Conservation (phyloP, 345 rosid genomes). For the Corchorus olitorius region DNA sequence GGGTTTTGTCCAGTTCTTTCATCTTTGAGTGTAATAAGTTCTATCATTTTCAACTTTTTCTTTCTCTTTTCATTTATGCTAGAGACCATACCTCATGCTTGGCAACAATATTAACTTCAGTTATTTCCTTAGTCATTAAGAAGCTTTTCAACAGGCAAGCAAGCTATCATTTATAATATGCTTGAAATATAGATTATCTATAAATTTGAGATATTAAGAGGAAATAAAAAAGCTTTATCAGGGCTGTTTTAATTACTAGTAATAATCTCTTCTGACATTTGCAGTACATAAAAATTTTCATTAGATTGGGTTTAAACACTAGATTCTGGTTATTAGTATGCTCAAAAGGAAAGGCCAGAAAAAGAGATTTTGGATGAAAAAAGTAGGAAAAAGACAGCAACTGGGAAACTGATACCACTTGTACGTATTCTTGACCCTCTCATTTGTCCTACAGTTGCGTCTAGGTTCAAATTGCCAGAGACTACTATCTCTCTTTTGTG, state of each 20-base stretch:
- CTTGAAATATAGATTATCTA: no score
- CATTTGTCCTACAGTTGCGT: constrained; percentile 4
- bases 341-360: background rate
- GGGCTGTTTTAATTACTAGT: no score
- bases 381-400: background rate
- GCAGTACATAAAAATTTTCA: no score
- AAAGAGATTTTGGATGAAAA: background rate
- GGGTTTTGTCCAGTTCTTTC: background rate
- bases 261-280: background rate
- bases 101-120: no score
- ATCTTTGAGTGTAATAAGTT: no score
- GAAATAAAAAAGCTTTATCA: no score
- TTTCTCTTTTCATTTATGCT: background rate
- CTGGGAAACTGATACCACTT: background rate
- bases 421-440: background rate
- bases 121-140: no score
- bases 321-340: background rate
- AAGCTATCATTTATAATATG: no score
- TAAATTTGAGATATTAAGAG: no score
- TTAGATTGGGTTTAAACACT: background rate
- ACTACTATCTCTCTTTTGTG: background rate
- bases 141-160: no score
- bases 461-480: constrained; percentile 15
- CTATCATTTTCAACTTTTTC: background rate
- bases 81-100: no score